Evolutionary conservation across 78 protist species (phyloP), one percentile per base, ranked within the genome.

Genomic region (Dictyostelium capitatum): DNA sequence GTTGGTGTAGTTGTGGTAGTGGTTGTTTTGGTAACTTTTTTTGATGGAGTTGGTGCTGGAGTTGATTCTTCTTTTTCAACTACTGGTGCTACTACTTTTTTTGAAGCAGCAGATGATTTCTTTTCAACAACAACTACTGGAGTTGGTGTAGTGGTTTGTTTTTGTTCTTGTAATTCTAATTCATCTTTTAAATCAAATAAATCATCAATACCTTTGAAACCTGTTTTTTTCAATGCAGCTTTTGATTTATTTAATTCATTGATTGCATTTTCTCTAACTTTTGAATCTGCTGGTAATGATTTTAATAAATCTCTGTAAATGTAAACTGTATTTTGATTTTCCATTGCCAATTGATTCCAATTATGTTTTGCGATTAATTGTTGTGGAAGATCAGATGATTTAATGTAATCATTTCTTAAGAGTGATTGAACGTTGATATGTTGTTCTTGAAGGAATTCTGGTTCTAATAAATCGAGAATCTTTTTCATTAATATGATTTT

Each of bases 401-500:
- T 84, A 23, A 84, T 74, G 48, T 54, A 65, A 48, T 84, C 92
- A 47, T 72, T 74, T 47, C 79, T 77, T 5, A 84, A 47, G 15
- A 84, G 46, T 8, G 51, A 25, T 74, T 84, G 92, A 28, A 84
- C 28, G 57, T 74, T 72, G 11, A 80, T 32, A 25, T 54, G 64
- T 43, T 72, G 70, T 43, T 72, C 65, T 14, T 25, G 32, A n/a
- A 72, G 47, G 20, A 84, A 19, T 15, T 84, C 83, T 2, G 19
- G 23, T 6, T 80, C 65, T 1, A 84, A 11, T 1, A 43, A 14
- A 17, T 74, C 83, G 9, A 84, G 19, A 8, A 84, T 25, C 48
- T 69, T 84, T 8, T 84, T 84, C 51, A 59, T 75, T 30, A 84
- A 51, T 30, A 72, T 84, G n/a, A 74, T 84, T 56, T 84, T 84